A percentile compares a stretch with the other conserved stretches of the same genome.
These are phyloP conservation scores for Corylus avellana DNA, from an alignment of 306 rosid species.

Conservation along the genomic window DNA sequence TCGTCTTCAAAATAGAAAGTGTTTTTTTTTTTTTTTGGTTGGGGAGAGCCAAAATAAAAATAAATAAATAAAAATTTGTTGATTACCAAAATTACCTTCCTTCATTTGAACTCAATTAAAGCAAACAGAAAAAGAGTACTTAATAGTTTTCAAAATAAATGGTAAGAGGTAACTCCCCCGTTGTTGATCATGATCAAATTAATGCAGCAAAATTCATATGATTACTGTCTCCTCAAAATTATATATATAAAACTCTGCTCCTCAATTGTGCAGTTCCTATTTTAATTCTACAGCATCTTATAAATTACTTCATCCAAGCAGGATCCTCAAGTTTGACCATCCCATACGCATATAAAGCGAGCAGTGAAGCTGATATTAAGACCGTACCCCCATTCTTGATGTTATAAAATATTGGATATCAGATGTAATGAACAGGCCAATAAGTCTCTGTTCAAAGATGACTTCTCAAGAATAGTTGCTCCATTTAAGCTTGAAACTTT, in stretches of 20 bases:
- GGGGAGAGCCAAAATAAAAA: not conserved
- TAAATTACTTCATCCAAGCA: no score
- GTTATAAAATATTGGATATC: no score
- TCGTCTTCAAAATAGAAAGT: not conserved
- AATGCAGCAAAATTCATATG: not conserved
- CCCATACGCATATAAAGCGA: no score
- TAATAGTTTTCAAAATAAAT: not conserved
- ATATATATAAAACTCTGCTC: not conserved
- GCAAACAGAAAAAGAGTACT: not conserved
- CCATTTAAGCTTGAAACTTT: no score
- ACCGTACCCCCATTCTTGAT: no score
- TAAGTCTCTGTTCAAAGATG: no score
- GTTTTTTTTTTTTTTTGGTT: not conserved
- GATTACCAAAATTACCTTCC: not conserved
- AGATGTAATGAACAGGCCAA: no score
- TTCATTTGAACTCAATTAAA: not conserved
- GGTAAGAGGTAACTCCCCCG: not conserved
- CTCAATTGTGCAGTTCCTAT: not conserved
- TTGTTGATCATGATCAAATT: not conserved
- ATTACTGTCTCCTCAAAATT: not conserved
- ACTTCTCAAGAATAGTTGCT: no score
- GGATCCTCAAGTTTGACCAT: no score
- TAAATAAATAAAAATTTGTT: no score
- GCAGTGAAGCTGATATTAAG: no score
- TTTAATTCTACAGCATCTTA: not conserved